Base-by-base conservation (phyloP, 2,329 filamentous ascomycete species). In the Colletotrichum chlorophyti region DNA sequence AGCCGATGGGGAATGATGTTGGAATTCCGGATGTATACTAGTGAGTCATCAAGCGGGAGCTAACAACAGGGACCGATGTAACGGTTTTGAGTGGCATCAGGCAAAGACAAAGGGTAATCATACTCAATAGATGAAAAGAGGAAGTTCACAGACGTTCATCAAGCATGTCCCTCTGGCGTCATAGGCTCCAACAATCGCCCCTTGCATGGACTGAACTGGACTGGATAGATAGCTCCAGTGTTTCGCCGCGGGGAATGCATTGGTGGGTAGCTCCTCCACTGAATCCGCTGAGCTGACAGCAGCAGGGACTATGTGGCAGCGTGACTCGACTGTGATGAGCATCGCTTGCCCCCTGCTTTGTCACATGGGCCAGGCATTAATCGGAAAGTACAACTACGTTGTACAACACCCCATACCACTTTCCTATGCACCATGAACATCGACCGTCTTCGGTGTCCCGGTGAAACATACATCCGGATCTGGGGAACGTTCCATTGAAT, bases 261-360 rank as follows among this genome's bases (percentile, higher is more conserved):
- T 55, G 17, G 50, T 59, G 51, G 50, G 37, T 48, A 37, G 50
- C 50, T 48, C 17, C 43, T 59, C 55, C 37, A 31, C 51, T 43
- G 51, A 58, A 42, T 42, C 48, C 54, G 34, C 54, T 58, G 54
- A 43, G 45, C 24, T 55, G 51, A 43, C 45, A 55, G 51, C 38
- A 55, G 55, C 51, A 55, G 51, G 51, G 57, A 50, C 57, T 38
- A 55, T 59, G 57, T 59, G 51, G 57, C 57, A 60, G 38, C 27
- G 51, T 59, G 57, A 59, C 57, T 55, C 51, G 43, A 59, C 42
- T 45, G 14, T 49, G 43, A 55, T 45, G 55, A 59, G 57, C 57
- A 45, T 59, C 40, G 43, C 21, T 55, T 42, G n/a, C n/a, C 43
- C 51, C 51, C 51, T 48, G 32, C 51, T 40, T 27, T 32, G 38